Evolutionary conservation across 2,329 filamentous ascomycete genomes (phyloP), one percentile per base, ranked within the genome.

Genomic region (Xylaria hypoxylon): DNA sequence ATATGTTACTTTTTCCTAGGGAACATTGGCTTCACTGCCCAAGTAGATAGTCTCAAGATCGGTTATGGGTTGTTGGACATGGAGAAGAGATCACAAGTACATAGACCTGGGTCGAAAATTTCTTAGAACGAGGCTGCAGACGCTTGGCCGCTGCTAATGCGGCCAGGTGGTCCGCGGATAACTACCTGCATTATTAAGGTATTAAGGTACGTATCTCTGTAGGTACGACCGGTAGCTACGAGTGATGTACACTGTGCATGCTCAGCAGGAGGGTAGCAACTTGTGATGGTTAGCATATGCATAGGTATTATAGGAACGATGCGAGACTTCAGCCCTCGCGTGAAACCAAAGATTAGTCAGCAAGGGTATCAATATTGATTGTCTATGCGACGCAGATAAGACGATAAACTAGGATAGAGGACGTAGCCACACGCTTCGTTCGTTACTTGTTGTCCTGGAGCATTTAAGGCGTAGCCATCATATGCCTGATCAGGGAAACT

Each of bases 91-190:
- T 19, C 2, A 24, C n/a, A 42, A 17, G 26, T 24, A 11, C 35
- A 38, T 38, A 35, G 24, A 15, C 11, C 17, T 19, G 10, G n/a
- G 35, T 4, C 35, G 13, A 38, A 38, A 38, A 38, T 15, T 38
- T 15, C 8, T 31, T 31, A 8, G 35, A 4, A 38, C 17, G 57
- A 62, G 63, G 58, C 62, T 60, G 22, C 35, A 28, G 31, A 38
- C 52, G 28, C 63, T 62, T 62, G 63, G 63, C 50, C 58, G 6
- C 33, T 33, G 15, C 13, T 57, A n/a, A 62, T 62, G 63, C 63
- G 58, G 28, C 63, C 63, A 17, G 42, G 22, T 53, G 22, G 56
- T 28, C 15, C 50, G 48, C 62, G 57, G 51, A 57, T 40, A 11
- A 47, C 13, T 24, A 17, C 35, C 24, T 33, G 40, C 35, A 59